phyloP scores from a whole-genome alignment of 202 grass and related monocot genomes.

The Elaeis oleifera region DNA sequence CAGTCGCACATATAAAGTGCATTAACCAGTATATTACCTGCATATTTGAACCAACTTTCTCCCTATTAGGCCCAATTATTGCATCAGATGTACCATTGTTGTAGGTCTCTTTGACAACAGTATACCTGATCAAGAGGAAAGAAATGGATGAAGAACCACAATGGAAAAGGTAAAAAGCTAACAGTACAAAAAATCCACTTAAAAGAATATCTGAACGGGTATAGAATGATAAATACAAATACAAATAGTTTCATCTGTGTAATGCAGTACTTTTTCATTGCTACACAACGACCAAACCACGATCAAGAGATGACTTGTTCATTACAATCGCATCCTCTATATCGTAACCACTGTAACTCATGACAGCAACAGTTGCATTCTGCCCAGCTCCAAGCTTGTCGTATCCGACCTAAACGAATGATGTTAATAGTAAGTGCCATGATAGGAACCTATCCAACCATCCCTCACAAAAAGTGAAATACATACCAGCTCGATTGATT shows the following conservation, averaged over 20 bases:
- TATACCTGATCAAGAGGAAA: constrained; percentile 48
- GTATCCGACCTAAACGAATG: constrained; percentile 63
- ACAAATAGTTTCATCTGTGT: too few species aligned
- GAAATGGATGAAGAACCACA: too few species aligned
- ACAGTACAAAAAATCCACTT: constrained; percentile 16
- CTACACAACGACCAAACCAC: constrained; percentile 89
- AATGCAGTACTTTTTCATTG: constrained; percentile 84
- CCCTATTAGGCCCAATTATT: constrained; percentile 56
- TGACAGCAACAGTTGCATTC: constrained; percentile 95
- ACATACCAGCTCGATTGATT: constrained; percentile 92
- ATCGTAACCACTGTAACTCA: constrained; percentile 96
- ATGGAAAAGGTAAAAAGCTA: constrained; percentile 11
- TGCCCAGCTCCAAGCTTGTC: constrained; percentile 92
- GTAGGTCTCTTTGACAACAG: constrained; percentile 51
- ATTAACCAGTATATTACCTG: constrained; percentile 32
- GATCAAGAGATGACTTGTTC: constrained; percentile 98
- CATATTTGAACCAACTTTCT: constrained; percentile 72
- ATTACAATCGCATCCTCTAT: constrained; percentile 99
- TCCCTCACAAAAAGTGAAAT: background rate
- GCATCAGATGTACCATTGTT: constrained; percentile 44
- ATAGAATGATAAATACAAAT: too few species aligned
- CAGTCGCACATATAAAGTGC: constrained; percentile 7
- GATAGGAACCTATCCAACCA: background rate
- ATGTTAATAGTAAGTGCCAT: constrained; percentile 1
- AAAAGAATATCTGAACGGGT: too few species aligned